Base-by-base conservation (phyloP, 352 stramenopile species). In the Phytophthora pini region DNA sequence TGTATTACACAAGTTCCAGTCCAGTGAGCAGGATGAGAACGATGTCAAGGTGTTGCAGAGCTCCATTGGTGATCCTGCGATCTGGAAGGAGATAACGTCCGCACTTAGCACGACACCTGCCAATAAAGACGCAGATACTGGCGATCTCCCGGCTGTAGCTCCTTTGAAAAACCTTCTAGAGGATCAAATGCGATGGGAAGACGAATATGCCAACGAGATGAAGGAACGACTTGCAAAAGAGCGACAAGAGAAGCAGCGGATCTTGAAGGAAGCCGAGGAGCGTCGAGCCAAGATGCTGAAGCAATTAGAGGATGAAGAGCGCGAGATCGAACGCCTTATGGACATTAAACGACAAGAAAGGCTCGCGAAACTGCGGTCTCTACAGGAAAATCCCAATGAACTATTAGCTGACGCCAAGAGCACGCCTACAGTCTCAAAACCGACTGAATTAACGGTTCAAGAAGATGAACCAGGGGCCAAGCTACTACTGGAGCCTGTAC, bases 251-350 rank as follows among this genome's bases (percentile, higher is more conserved):
- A 93, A 93, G 22, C 70, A 90, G 26, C 61, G 67, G 0, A 63
- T 73, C 9, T 22, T 92, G 17, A 76, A 72, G 17, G 58, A 91
- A 29, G 82, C 84, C 0, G 82, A 92, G 31, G 70, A 70, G 2
- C 66, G 82, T 32, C 79, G 82, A 4, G 41, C 62, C 2, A 72
- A 73, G 26, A 86, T 93, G 69, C 70, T 93, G 59, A 74, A 81
- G 36, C 69, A 91, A 63, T 57, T 95, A 10, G 84, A 93, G 41
- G 83, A 91, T 4, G 84, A 95, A 62, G 84, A 94, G 39, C 62
- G 61, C 15, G 83, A 93, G 38, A 66, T 94, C 20, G 83, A 93
- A 53, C 63, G 36, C 5, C 61, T 94, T 2, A 87, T 94, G 79
- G 73, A 83, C 48, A 29, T 64, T 12, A 90, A 92, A 56, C 81